Base-by-base conservation (phyloP, 2,329 filamentous ascomycete species). In the Orbilia ellipsospora region DNA sequence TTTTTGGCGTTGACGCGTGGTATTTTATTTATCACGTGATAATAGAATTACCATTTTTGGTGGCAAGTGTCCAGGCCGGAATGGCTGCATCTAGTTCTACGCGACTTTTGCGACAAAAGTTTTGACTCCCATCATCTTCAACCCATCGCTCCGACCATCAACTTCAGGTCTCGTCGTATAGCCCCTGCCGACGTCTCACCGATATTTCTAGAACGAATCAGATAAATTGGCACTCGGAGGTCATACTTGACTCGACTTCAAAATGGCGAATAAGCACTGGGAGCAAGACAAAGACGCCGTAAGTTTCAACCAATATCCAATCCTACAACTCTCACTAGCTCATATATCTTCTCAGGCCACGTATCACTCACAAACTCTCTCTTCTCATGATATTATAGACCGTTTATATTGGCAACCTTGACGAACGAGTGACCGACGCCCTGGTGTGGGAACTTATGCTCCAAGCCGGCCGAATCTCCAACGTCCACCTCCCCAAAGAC, bases 401-500 rank as follows among this genome's bases (percentile, higher is more conserved):
- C 50, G 92, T 98, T 82, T 99, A 99, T 83, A 92, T 98, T 79
- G 95, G 95, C 82, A 98, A 98, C 83, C 93, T 99, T 81, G 95
- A 99, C 85, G 95, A 99, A 86, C 93, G 95, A 82, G 92, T 95
- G 78, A 91, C 90, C 55, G 93, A 97, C 81, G 90, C 91, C 80
- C 88, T 97, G 79, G 89, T 99, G 79, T 97, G 95, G 90, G 95
- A 99, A 86, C 87, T 99, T 80, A 98, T 98, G 93, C 90, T 97
- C 67, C 95, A 99, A 85, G 93, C 94, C 82, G 95, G 95, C 66
- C 94, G 94, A 80, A 96, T 99, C 80, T 92, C 96, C 81, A 98
- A 98, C 84, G 94, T 99, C 78, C 95, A 99, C 84, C 90, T 99
- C 81, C 95, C 95, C 67, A 97, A 97, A 86, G 95, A 99, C 83